These are phyloP conservation scores for Filobasidium floriforme DNA, from an alignment of 768 basidiomycete genomes.

Conservation along the genomic window DNA sequence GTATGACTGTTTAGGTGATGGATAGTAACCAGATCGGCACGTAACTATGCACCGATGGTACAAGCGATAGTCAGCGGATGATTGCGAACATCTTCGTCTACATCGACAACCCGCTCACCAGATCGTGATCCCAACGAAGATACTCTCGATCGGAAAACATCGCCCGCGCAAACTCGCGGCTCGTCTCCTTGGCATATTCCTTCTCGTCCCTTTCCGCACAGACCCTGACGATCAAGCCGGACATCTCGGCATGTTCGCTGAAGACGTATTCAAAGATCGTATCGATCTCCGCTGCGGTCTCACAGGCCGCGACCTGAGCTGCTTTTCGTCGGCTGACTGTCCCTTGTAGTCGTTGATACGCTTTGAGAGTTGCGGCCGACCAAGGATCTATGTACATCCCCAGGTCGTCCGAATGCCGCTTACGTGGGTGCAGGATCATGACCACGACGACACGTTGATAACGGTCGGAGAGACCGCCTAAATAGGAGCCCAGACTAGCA, in stretches of 20 bases:
- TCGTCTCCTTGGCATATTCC: not conserved
- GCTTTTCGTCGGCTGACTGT: not conserved
- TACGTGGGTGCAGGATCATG: not conserved
- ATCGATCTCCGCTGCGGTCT: not conserved
- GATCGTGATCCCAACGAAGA: not conserved
- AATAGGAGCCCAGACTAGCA: not conserved
- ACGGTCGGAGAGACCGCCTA: not conserved
- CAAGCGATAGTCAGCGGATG: too few species aligned
- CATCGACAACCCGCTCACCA: not conserved
- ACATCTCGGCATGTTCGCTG: not conserved
- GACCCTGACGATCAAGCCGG: not conserved
- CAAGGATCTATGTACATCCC: not conserved
- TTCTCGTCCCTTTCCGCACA: not conserved
- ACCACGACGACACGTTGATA: constrained; percentile 3
- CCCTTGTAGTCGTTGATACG: not conserved
- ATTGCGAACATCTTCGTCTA: not conserved
- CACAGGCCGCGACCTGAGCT: not conserved
- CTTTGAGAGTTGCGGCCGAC: not conserved
- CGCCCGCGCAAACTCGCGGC: not conserved
- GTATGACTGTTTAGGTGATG: too few species aligned
- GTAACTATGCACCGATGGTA: too few species aligned
- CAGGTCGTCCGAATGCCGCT: not conserved
- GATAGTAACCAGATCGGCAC: too few species aligned
- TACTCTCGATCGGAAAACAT: not conserved
- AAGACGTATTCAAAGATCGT: not conserved